These are phyloP conservation scores for Zymoseptoria brevis DNA, from an alignment of 2,329 filamentous ascomycete species.

Conservation along the genomic window DNA sequence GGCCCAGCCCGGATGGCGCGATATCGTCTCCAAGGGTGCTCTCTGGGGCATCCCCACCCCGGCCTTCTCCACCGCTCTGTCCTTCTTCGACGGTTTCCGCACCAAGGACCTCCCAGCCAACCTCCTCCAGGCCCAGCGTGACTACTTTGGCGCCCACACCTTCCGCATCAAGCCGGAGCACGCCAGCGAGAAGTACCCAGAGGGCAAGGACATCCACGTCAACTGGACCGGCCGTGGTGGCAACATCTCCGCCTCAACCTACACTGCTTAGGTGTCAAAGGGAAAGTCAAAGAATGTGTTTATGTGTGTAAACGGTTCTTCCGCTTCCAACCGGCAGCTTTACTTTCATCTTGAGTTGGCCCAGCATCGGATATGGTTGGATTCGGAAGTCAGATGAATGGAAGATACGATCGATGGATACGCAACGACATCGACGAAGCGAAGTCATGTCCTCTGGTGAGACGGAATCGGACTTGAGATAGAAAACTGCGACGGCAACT, in stretches of 20 bases:
- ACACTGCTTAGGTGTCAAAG: slow-evolving; percentile 68
- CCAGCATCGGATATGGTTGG: not conserved
- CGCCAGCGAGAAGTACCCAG: slow-evolving; percentile 59
- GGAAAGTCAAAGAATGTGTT: not conserved
- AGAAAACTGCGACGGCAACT: not conserved
- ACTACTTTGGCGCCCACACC: slow-evolving; percentile 79
- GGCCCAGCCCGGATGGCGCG: slow-evolving; percentile 82
- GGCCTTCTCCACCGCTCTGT: slow-evolving; percentile 91
- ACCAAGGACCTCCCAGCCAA: slow-evolving; percentile 96
- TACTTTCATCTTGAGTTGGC: not conserved
- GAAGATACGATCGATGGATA: not conserved
- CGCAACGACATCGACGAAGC: not conserved
- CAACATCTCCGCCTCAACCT: slow-evolving; percentile 93
- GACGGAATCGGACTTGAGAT: not conserved
- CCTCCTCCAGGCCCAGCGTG: slow-evolving; percentile 95
- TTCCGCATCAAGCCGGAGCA: slow-evolving; percentile 48
- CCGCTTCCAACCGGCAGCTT: not conserved
- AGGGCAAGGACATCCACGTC: slow-evolving; percentile 87
- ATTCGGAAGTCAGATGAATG: not conserved
- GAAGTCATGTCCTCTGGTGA: not conserved
- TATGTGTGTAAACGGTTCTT: not conserved
- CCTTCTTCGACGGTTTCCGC: slow-evolving; percentile 98
- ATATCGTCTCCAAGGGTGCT: slow-evolving; percentile 83
- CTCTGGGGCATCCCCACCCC: slow-evolving; percentile 93
- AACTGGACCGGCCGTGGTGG: slow-evolving; percentile 99